Evolutionary conservation across 139 green algal species (phyloP).

Genomic region (Prasinococcaceae sp.): DNA sequence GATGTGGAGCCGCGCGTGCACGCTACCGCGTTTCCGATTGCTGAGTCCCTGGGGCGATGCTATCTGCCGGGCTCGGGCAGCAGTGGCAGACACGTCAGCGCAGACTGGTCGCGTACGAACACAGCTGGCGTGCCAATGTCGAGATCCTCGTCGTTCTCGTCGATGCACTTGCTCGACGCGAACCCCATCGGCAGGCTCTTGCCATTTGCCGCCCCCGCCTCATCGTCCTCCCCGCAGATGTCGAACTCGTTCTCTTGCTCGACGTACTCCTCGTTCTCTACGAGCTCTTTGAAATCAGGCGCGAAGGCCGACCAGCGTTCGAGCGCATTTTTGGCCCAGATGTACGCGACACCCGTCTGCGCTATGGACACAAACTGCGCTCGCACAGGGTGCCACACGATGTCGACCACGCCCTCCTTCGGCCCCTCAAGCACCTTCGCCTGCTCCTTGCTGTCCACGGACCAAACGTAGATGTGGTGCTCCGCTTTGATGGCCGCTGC

Average conservation of each 20-base stretch:
- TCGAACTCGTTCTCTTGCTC: conserved; percentile 92
- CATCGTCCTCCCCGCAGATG: conserved; percentile 24
- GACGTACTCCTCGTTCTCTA: conserved; percentile 75
- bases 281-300: conserved; percentile 82
- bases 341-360: conserved; percentile 38
- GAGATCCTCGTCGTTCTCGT: not conserved
- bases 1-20: too few relatives aligned
- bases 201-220: too few relatives aligned
- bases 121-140: not conserved
- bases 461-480: conserved; percentile 53
- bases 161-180: too few relatives aligned
- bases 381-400: conserved; percentile 63
- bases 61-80: too few relatives aligned
- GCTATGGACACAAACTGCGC: conserved; percentile 41
- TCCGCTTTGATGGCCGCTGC: conserved; percentile 22
- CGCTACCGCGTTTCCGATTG: too few relatives aligned
- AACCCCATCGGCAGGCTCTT: too few relatives aligned
- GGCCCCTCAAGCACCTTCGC: conserved; percentile 53
- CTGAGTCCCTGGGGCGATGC: too few relatives aligned
- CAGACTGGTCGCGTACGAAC: too few relatives aligned
- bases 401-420: conserved; percentile 24
- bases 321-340: conserved; percentile 65
- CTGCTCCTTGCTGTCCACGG: conserved; percentile 35
- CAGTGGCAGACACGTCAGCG: too few relatives aligned
- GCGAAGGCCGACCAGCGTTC: conserved; percentile 92